A percentile compares a stretch with the other conserved stretches of the same genome.
Conservation (phyloP, 805 yeast genomes). For the Helenozyma baotianmanensis region DNA sequence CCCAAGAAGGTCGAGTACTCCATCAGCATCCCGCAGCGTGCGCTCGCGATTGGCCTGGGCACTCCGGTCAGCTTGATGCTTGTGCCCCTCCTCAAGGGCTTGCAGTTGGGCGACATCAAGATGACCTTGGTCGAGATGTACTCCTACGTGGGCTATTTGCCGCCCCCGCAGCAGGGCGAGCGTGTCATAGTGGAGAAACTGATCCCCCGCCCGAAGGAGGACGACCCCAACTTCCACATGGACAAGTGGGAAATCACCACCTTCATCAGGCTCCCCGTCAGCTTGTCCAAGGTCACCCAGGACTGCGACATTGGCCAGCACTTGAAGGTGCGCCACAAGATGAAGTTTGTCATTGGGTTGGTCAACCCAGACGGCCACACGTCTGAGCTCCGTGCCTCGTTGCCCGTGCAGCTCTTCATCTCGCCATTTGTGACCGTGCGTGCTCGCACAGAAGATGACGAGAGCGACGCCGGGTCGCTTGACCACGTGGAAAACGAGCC, state of each 20-base stretch:
- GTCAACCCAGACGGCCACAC: constrained; percentile 88
- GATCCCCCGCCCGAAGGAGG: constrained; percentile 35
- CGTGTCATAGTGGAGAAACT: constrained; percentile 49
- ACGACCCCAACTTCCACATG: constrained; percentile 42
- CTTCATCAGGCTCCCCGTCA: constrained; percentile 61
- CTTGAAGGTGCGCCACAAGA: constrained; percentile 82
- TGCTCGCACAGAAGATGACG: constrained; percentile 35
- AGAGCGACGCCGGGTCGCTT: constrained; percentile 10
- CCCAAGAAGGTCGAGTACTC: constrained; percentile 89
- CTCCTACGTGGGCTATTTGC: constrained; percentile 51
- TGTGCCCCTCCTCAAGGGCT: constrained; percentile 78
- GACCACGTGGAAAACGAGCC: constrained; percentile 26
- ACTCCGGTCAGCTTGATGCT: constrained; percentile 65
- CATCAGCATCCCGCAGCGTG: constrained; percentile 79
- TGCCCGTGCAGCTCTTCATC: constrained; percentile 74
- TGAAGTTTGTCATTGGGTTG: constrained; percentile 75
- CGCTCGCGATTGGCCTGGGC: constrained; percentile 83
- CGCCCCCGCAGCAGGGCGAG: constrained; percentile 60
- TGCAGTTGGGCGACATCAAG: constrained; percentile 69
- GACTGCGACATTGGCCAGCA: constrained; percentile 71
- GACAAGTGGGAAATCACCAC: constrained; percentile 72
- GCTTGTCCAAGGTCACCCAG: constrained; percentile 74
- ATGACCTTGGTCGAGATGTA: constrained; percentile 66
- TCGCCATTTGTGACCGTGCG: constrained; percentile 76
- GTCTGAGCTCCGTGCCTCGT: constrained; percentile 85